Conservation (phyloP, 2,329 filamentous ascomycete genomes). For the Penicillium sp. region DNA sequence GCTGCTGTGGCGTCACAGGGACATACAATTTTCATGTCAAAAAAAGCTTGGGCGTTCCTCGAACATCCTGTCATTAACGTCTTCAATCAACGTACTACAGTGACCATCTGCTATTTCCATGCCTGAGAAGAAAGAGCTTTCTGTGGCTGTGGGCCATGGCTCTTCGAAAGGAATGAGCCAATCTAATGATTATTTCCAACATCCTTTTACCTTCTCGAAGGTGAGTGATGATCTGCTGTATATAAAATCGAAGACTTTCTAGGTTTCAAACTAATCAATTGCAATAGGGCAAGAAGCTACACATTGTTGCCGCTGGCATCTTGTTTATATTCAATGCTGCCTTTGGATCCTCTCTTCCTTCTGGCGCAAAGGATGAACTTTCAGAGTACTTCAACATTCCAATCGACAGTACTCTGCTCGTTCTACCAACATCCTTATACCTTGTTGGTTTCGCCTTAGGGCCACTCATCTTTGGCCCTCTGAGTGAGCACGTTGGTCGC, state of each 20-base stretch:
- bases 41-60: neutral
- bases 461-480: slow-evolving; percentile 42
- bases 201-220: neutral
- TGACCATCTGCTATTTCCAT: neutral
- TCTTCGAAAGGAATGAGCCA: neutral
- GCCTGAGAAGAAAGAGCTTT: neutral
- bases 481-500: slow-evolving; percentile 44
- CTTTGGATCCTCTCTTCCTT: slow-evolving; percentile 24
- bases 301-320: slow-evolving; percentile 17
- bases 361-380: slow-evolving; percentile 20
- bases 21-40: neutral
- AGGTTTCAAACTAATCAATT: neutral
- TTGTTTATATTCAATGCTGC: slow-evolving; percentile 24
- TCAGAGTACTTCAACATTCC: slow-evolving; percentile 17
- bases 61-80: neutral
- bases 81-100: neutral
- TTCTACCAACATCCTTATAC: slow-evolving; percentile 35
- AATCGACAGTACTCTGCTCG: slow-evolving; percentile 26
- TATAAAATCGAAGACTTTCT: no score
- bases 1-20: neutral
- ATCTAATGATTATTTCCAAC: neutral
- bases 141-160: neutral
- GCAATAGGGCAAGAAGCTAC: slow-evolving; percentile 7
- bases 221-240: neutral
- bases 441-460: slow-evolving; percentile 39